Conservation (phyloP, 192 early-diverging fungal species). For the Coemansia sp. region DNA sequence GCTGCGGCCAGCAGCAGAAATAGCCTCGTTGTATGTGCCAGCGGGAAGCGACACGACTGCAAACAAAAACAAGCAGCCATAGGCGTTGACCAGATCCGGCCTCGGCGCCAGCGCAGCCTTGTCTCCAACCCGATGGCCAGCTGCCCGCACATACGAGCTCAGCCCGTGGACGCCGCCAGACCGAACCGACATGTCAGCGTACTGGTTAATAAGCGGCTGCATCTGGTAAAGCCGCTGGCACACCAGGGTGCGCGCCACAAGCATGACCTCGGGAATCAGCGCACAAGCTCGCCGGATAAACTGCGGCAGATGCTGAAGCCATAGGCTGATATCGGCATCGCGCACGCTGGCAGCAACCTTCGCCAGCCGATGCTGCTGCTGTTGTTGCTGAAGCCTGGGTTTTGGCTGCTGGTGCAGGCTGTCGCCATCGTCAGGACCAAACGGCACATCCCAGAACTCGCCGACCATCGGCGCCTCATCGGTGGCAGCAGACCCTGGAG, state of each 20-base stretch:
- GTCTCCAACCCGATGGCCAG: slow-evolving; percentile 16
- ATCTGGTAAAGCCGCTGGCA: slow-evolving; percentile 55
- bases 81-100: slow-evolving; percentile 32
- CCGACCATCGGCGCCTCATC: slow-evolving; percentile 17
- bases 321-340: slow-evolving; percentile 29
- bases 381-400: not conserved
- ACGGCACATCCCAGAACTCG: slow-evolving; percentile 42
- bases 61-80: slow-evolving; percentile 43
- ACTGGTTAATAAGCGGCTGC: slow-evolving; percentile 55
- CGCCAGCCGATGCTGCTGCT: slow-evolving; percentile 24
- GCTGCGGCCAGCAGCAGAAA: not conserved
- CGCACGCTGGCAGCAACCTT: slow-evolving; percentile 35
- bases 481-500: not conserved
- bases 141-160: slow-evolving; percentile 12
- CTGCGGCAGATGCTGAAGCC: slow-evolving; percentile 33
- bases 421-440: slow-evolving; percentile 18
- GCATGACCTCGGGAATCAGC: slow-evolving; percentile 49
- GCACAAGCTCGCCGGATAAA: slow-evolving; percentile 45
- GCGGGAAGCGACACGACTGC: slow-evolving; percentile 41
- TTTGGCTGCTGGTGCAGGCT: too few relatives aligned
- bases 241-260: slow-evolving; percentile 43
- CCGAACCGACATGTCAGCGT: slow-evolving; percentile 45
- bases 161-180: slow-evolving; percentile 7
- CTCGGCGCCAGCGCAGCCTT: slow-evolving; percentile 12
- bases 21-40: not conserved